Base-by-base conservation (phyloP, 2,329 filamentous ascomycete species). In the Penicillium sp. region DNA sequence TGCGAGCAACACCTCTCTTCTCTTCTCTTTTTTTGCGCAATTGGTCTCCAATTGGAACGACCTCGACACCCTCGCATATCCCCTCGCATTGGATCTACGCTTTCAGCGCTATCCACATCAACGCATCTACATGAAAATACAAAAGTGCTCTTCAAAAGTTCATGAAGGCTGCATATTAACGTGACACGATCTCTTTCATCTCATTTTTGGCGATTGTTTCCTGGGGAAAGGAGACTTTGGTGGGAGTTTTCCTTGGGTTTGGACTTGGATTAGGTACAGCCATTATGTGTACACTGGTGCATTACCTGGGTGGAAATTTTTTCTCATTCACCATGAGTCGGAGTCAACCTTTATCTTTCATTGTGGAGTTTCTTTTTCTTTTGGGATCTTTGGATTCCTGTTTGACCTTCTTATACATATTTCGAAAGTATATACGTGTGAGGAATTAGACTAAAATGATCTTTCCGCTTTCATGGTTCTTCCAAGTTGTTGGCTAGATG, bases 271-370 rank as follows among this genome's bases (percentile, higher is more conserved):
- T 18, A 41, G 37, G 46, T 50, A 56, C 45, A 53, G 31, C 46
- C 50, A 52, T 48, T 47, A 42, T 54, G 44, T 52, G 55, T 59
- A 59, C 60, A 61, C 54, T 56, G 56, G 58, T 60, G 57, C 59
- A 62, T 61, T 50, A 51, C 47, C 55, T 55, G 57, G 54, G 53
- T 54, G 59, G 55, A 53, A n/a, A 18, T 18, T 18, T 53, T 53
- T 47, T 23, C 51, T 58, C 46, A 57, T 58, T 57, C 54, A 56
- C 54, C 56, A 54, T 53, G 44, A 52, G 25, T 47, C 45, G 55
- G 55, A 56, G 53, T 57, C 44, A 31, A 37, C 51, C 46, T 56
- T 26, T 56, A 3, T 46, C 35, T 53, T 37, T 46, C 51, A 55
- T 59, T 37, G 56, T 52, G 62, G 59, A 60, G 61, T 62, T 53